Evolutionary conservation across 768 basidiomycete species (phyloP).

Genomic region (Boletus rubropictus): DNA sequence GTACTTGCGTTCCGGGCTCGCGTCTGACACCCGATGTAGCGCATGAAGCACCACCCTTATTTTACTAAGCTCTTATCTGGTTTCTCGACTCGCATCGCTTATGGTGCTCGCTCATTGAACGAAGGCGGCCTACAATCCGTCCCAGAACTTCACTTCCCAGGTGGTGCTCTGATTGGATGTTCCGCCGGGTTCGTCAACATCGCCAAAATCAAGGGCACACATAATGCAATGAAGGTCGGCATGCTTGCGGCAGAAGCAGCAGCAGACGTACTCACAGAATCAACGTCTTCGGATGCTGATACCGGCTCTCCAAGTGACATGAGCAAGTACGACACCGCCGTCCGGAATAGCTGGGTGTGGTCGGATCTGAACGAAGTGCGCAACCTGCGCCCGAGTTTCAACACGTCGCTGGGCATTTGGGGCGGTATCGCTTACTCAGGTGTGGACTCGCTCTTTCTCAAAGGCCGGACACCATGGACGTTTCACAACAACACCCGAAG

Average conservation of each 20-base stretch:
- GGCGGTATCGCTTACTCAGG: constrained; percentile 90
- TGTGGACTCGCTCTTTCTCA: constrained; percentile 77
- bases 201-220: constrained; percentile 97
- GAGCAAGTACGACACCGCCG: constrained; percentile 61
- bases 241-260: constrained; percentile 95
- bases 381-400: constrained; percentile 88
- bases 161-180: constrained; percentile 92
- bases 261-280: constrained; percentile 48
- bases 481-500: constrained; percentile 56
- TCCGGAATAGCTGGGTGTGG: constrained; percentile 80
- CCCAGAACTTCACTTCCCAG: constrained; percentile 83
- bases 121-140: constrained; percentile 94
- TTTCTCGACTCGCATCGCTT: constrained; percentile 71
- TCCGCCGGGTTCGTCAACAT: constrained; percentile 95
- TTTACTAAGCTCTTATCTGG: constrained; percentile 76
- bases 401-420: constrained; percentile 68
- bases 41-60: constrained; percentile 96
- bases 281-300: constrained; percentile 5
- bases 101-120: constrained; percentile 84
- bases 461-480: constrained; percentile 89
- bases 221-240: constrained; percentile 98
- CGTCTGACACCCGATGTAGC: constrained; percentile 32
- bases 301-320: constrained; percentile 45
- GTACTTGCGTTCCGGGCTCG: not conserved
- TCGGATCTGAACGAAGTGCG: constrained; percentile 84